Base-by-base conservation (phyloP, 768 basidiomycete genomes). In the Boletus subparvulus region DNA sequence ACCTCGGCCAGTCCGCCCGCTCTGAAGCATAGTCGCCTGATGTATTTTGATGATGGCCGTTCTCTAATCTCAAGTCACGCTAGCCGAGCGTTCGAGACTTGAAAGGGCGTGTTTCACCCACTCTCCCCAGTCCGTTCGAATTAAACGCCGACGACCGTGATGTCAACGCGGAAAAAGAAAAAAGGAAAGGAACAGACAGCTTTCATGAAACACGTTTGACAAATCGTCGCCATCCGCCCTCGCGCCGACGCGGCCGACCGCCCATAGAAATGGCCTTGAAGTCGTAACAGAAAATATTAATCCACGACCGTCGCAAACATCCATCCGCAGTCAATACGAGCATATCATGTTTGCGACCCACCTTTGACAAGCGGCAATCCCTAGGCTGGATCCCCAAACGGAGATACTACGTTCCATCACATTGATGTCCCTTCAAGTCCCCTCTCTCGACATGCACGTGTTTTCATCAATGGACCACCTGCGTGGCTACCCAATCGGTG, bases 141-240 rank as follows among this genome's bases (percentile, higher is more conserved):
- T 44, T 39, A 37, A 49, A 41, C 17, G n/a, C 37, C 52, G 42
- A 45, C 12, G 17, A 12, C 16, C 17, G 47, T 39, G 28, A 35
- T 26, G n/a, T 30, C 48, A 45, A 47, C 21, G 24, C n/a, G 37
- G 9, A 7, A 16, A 10, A n/a, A 54, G 14, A 41, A 16, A 9
- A 12, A 52, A 17, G 7, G 3, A 13, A 43, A 13, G 16, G 7
- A n/a, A 40, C 13, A 17, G 6, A 24, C 3, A 7, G 30, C 12
- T 14, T 13, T 39, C n/a, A 19, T 61, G 52, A 44, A 35, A 50
- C 39, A 1, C n/a, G 14, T 56, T 28, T 36, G 52, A 61, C 28
- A 21, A 21, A 42, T 19, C 10, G 19, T 24, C n/a, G 26, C 30
- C 14, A 30, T 30, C 41, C 26, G 14, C 46, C n/a, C 13, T 17